Base-by-base conservation (phyloP, 2,329 filamentous ascomycete genomes). In the Tetracladium maxilliforme region DNA sequence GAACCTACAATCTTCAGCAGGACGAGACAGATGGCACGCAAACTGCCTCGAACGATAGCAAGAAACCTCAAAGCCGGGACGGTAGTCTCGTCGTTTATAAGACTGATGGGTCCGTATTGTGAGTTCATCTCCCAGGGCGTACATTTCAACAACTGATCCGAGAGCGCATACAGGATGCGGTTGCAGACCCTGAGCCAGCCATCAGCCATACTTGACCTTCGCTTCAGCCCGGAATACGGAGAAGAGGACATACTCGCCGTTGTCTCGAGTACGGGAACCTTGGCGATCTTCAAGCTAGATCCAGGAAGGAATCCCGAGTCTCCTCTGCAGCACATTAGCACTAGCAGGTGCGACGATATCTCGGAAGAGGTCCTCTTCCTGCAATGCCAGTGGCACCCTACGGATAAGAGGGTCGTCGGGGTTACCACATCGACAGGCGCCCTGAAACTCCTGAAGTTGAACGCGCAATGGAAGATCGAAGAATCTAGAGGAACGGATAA, bases 121-220 rank as follows among this genome's bases (percentile, higher is more conserved):
- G 57, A 56, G 70, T 49, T 24, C 31, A 22, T 16, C 8, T 20
- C 15, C 17, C 22, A 30, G 24, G 32, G 32, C 34, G 29, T 35
- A 30, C 34, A 29, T 36, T 14, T 27, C 24, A n/a, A n/a, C n/a
- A n/a, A n/a, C n/a, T n/a, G n/a, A n/a, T n/a, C n/a, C n/a, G n/a
- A n/a, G n/a, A n/a, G n/a, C n/a, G n/a, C 14, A 19, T 28, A 37
- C 31, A 77, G 71, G 36, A 47, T 47, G 3, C 54, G 63, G 28
- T 40, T 75, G 5, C 68, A 81, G 41, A 74, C 64, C 2, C 34
- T 74, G 5, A 41, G 55, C 5, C 70, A 79, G 13, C 64, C 71
- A 4, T 82, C 73, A 26, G 86, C 82, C 6, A 64, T 94, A 15
- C 64, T 94, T 26, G 86, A 94, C 44, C 56, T 94, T 16, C 81